These are phyloP conservation scores for Phaeotremella fagi DNA, from an alignment of 768 basidiomycete species.

Conservation along the genomic window DNA sequence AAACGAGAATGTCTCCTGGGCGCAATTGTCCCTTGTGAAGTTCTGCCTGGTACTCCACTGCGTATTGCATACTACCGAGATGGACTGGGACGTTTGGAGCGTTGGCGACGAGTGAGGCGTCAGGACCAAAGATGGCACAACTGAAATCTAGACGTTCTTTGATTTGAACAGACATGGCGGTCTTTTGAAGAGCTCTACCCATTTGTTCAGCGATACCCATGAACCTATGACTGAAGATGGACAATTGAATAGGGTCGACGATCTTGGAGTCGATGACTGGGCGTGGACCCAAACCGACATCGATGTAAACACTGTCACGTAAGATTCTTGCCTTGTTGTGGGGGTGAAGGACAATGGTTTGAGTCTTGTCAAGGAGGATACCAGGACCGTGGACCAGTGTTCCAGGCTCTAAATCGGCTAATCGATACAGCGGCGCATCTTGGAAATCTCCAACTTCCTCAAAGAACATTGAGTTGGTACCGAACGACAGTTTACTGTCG, in stretches of 20 bases:
- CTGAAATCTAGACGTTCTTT: conserved; percentile 17
- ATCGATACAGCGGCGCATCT: conserved; percentile 22
- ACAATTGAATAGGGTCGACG: conserved; percentile 21
- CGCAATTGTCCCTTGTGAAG: neutral
- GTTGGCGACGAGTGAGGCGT: conserved; percentile 23
- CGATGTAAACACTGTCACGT: conserved; percentile 27
- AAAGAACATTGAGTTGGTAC: conserved; percentile 24
- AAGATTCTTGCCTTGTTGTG: conserved; percentile 30
- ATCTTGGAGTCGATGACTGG: conserved; percentile 20
- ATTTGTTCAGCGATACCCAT: conserved; percentile 22
- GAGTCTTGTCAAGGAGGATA: conserved; percentile 89
- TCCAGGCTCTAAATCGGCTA: conserved; percentile 33
- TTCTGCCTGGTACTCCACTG: conserved; percentile 1
- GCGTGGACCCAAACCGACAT: conserved; percentile 34
- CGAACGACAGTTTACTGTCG: conserved; percentile 12
- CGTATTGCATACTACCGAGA: conserved; percentile 2
- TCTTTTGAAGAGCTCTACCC: conserved; percentile 19
- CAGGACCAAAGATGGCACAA: conserved; percentile 19
- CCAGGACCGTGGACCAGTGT: conserved; percentile 75
- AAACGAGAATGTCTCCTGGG: conserved; percentile 1
- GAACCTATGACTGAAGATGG: conserved; percentile 17
- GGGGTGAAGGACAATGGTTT: conserved; percentile 59
- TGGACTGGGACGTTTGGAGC: conserved; percentile 14
- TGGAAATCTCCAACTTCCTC: conserved; percentile 23
- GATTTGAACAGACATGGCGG: conserved; percentile 13